Evolutionary conservation across 345 rosid species (phyloP).

Genomic region (Sisymbrium altissimum): DNA sequence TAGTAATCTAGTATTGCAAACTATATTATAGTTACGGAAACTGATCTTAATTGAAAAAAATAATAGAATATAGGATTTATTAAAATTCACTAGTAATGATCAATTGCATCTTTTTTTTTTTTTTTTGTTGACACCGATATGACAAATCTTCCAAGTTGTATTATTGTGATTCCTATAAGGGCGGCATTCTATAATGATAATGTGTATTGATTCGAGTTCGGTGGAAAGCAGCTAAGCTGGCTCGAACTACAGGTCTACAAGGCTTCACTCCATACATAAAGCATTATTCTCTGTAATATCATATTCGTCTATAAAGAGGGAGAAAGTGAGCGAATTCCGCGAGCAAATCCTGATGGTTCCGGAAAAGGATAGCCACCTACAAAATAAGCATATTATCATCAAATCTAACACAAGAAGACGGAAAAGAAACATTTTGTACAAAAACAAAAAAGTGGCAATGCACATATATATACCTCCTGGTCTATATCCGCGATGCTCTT

Average conservation of each 20-base stretch:
- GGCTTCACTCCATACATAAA: not conserved
- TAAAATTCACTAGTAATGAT: too few species aligned
- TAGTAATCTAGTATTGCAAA: too few species aligned
- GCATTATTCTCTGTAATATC: not conserved
- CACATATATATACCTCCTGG: constrained; percentile 50
- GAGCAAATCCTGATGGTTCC: constrained; percentile 71
- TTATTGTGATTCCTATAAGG: too few species aligned
- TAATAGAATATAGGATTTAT: too few species aligned
- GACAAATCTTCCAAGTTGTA: too few species aligned
- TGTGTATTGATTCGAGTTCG: not conserved
- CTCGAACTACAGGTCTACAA: not conserved
- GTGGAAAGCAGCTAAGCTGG: not conserved
- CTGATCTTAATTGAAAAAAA: too few species aligned
- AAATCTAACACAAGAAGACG: not conserved
- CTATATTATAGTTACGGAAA: too few species aligned
- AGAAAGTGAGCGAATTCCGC: constrained; percentile 68
- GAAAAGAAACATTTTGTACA: not conserved
- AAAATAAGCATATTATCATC: constrained; percentile 2
- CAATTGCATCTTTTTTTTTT: too few species aligned
- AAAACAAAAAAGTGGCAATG: not conserved
- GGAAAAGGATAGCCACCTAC: constrained; percentile 71
- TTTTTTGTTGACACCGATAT: too few species aligned
- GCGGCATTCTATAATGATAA: not conserved
- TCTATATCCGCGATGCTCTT: constrained; percentile 63
- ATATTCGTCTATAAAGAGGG: constrained; percentile 26